phyloP scores from a whole-genome alignment of 108 stramenopile genomes.

The Schizochytrium sp. region DNA sequence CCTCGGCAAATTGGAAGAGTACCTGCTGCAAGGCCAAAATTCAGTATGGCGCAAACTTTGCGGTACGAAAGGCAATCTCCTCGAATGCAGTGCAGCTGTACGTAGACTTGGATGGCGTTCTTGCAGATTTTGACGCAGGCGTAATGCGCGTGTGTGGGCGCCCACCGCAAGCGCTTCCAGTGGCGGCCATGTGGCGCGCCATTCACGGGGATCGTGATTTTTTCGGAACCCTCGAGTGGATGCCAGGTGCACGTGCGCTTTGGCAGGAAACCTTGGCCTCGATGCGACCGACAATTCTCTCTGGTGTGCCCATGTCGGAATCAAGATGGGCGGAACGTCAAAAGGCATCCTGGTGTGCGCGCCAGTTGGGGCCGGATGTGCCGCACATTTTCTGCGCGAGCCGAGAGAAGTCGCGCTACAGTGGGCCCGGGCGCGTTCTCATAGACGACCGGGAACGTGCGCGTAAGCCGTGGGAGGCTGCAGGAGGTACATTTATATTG shows the following conservation, averaged over 20 bases:
- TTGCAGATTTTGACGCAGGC: background rate
- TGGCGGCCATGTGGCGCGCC: background rate
- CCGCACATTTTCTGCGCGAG: background rate
- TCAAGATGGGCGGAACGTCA: background rate
- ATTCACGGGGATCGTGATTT: background rate
- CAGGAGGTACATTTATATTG: background rate
- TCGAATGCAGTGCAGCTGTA: background rate
- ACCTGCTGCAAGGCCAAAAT: background rate
- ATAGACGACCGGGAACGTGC: background rate
- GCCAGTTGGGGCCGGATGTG: background rate
- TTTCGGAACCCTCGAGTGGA: background rate
- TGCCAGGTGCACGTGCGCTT: background rate
- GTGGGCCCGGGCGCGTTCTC: background rate
- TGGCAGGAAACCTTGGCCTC: background rate
- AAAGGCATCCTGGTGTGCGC: background rate
- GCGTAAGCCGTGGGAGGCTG: background rate
- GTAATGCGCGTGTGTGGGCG: background rate
- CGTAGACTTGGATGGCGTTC: background rate
- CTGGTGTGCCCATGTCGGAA: background rate
- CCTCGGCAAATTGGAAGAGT: background rate
- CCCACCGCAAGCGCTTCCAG: background rate
- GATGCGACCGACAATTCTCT: background rate
- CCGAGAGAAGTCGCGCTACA: background rate
- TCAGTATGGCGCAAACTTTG: background rate
- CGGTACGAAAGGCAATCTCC: background rate